phyloP scores from a whole-genome alignment of 2,329 filamentous ascomycete genomes.

The Trichophyton rubrum region DNA sequence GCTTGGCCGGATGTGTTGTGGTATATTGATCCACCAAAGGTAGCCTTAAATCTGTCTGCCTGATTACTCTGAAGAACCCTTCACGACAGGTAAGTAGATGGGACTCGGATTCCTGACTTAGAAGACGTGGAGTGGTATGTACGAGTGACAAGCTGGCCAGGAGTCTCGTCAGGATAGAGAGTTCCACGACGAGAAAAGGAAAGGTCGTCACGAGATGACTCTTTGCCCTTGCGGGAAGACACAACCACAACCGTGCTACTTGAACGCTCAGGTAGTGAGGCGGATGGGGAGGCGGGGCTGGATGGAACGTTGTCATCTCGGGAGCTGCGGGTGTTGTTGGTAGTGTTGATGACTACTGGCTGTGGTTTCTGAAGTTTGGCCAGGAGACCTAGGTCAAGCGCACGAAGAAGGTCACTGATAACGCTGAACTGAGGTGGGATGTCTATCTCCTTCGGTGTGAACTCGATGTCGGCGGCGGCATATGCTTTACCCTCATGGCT shows the following conservation, averaged over 20 bases:
- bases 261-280: not conserved
- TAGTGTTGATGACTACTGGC: slow-evolving; percentile 8
- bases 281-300: not conserved
- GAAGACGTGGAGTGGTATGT: not conserved
- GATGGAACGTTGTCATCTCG: not conserved
- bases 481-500: slow-evolving; percentile 26
- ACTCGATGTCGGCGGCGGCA: slow-evolving; percentile 31
- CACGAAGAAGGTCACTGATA: slow-evolving; percentile 29
- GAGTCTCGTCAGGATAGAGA: not conserved
- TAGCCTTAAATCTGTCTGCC: not conserved
- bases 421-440: slow-evolving; percentile 28
- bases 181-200: not conserved
- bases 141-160: not conserved
- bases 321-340: not conserved
- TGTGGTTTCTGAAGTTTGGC: slow-evolving; percentile 5
- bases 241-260: not conserved
- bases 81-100: not conserved
- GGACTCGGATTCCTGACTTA: not conserved
- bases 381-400: slow-evolving; percentile 31
- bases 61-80: not conserved
- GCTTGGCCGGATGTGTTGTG: not conserved
- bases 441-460: slow-evolving; percentile 29
- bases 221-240: not conserved
- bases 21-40: not conserved
- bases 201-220: not conserved